Evolutionary conservation across 441 rosid genomes (phyloP), one percentile per base, ranked within the genome.

Genomic region (Bruguiera hainesii): DNA sequence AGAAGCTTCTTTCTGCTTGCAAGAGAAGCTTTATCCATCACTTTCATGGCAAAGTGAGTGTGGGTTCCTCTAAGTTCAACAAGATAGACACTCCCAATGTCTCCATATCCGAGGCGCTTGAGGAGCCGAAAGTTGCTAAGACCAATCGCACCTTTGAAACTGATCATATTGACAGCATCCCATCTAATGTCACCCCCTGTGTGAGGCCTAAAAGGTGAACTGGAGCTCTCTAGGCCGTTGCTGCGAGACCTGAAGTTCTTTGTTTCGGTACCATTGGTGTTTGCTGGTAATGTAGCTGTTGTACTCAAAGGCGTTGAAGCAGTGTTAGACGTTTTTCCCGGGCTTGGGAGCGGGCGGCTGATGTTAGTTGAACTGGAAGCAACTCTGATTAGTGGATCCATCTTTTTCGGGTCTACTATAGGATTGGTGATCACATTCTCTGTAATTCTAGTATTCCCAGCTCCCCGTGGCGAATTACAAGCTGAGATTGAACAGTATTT

Each of bases 21-120:
- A 51, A 92, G 85, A 18, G 98, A 91, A 42, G 93, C 90, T 65
- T 83, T 89, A 73, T 91, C 98, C 96, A 91, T 91, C 3, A 91
- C 89, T 79, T 92, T 92, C 92, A 92, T 88, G 13, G 98, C 96
- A 39, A 92, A 92, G 63, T 78, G 65, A 0, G 90, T 74, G 58
- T 61, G 79, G n/a, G 89, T 79, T 50, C 96, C 95, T 81, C 85
- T 78, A 11, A 92, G 87, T 67, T 87, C 94, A 48, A 87, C 96
- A 2, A 91, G 85, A 68, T 84, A 88, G 28, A 89, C 95, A 56
- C 91, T 89, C 25, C 96, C 95, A 29, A 92, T 88, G 69, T 92
- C 98, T 63, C 96, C 98, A 71, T 88, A 85, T 1, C 96, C 96
- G 1, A 92, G 85, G 61, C 96, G 85, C 77, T 86, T 92, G 25